phyloP scores from a whole-genome alignment of 345 rosid genomes.

The Geranium brycei region DNA sequence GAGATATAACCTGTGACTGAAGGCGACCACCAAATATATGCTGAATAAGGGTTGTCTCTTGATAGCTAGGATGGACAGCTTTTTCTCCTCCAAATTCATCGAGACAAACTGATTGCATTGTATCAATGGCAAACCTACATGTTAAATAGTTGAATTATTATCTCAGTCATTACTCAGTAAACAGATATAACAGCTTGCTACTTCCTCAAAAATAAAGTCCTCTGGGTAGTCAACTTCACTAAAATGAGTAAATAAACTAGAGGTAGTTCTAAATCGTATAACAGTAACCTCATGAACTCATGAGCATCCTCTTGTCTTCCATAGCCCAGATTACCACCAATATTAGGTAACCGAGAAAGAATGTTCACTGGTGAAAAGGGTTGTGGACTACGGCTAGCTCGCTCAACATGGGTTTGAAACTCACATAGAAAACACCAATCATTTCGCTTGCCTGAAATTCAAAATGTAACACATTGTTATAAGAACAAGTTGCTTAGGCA shows the following conservation, averaged over 20 bases:
- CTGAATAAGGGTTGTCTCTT: conserved; percentile 84
- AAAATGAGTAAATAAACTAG: not conserved
- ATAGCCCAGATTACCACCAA: conserved; percentile 90
- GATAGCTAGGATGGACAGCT: conserved; percentile 51
- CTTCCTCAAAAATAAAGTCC: not conserved
- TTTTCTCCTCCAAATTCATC: conserved; percentile 94
- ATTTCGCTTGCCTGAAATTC: conserved; percentile 56
- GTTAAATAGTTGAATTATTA: conserved; percentile 1
- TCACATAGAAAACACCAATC: conserved; percentile 95
- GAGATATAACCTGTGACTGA: conserved; percentile 64
- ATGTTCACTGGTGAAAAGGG: conserved; percentile 82
- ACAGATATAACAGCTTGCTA: not conserved
- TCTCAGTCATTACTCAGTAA: not conserved
- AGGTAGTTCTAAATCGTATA: not conserved
- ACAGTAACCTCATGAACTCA: conserved; percentile 78
- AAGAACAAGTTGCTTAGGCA: conserved; percentile 5
- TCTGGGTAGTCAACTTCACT: not conserved
- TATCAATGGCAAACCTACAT: conserved; percentile 75
- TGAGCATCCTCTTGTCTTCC: conserved; percentile 99
- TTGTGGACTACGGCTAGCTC: conserved; percentile 40
- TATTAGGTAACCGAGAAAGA: conserved; percentile 63
- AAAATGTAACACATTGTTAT: conserved; percentile 11
- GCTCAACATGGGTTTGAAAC: conserved; percentile 70
- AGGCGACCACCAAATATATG: conserved; percentile 91
- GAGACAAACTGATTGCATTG: conserved; percentile 90